A percentile compares a stretch with the other conserved stretches of the same genome.
phyloP scores from a whole-genome alignment of 768 basidiomycete species.

The Lyophyllum semitale region DNA sequence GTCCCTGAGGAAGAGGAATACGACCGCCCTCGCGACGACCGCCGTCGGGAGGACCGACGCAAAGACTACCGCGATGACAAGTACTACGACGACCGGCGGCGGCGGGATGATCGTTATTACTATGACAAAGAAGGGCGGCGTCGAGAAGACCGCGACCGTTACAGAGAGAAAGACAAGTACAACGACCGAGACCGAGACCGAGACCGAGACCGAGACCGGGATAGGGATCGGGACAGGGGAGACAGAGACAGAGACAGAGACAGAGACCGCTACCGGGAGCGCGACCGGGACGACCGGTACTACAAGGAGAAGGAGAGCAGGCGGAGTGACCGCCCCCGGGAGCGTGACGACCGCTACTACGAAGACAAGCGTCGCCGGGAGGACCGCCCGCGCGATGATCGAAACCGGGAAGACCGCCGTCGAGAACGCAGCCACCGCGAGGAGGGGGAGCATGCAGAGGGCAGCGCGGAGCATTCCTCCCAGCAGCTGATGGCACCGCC shows the following conservation, averaged over 20 bases:
- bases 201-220: constrained; percentile 16
- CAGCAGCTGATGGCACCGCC: too few species aligned
- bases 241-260: constrained; percentile 14
- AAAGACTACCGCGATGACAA: constrained; percentile 8
- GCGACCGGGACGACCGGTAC: constrained; percentile 3
- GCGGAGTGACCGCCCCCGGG: not conserved
- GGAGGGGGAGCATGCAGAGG: not conserved
- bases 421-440: not conserved
- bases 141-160: constrained; percentile 8
- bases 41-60: constrained; percentile 5
- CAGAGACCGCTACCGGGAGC: constrained; percentile 11
- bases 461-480: not conserved
- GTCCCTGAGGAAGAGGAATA: not conserved
- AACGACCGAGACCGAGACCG: constrained; percentile 10
- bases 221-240: constrained; percentile 3
- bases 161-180: not conserved
- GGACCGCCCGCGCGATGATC: not conserved
- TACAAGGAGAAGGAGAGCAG: not conserved
- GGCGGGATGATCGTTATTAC: constrained; percentile 11
- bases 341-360: constrained; percentile 1
- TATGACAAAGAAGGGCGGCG: not conserved
- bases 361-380: not conserved
- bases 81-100: constrained; percentile 1
- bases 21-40: not conserved
- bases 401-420: not conserved